Evolutionary conservation across 192 early-diverging fungal species (phyloP).

Genomic region (Coemansia aciculifera): DNA sequence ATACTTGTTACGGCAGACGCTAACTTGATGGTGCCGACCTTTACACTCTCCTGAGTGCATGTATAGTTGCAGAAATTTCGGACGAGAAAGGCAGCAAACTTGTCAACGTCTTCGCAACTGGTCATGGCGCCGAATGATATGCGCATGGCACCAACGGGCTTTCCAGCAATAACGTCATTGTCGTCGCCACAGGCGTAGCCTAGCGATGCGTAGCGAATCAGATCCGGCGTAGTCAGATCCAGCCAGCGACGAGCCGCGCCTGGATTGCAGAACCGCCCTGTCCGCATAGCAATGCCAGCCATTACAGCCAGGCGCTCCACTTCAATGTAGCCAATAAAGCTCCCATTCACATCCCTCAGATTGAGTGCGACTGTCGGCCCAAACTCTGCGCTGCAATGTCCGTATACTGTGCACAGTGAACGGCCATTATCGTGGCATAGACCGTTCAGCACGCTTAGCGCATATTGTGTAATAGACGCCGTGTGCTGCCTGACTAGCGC

Average conservation of each 20-base stretch:
- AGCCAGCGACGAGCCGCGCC: conserved; percentile 72
- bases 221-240: conserved; percentile 55
- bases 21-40: neutral
- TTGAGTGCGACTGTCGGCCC: conserved; percentile 77
- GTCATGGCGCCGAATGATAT: conserved; percentile 78
- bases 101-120: conserved; percentile 60
- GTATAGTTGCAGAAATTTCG: conserved; percentile 54
- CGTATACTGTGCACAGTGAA: conserved; percentile 48
- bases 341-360: conserved; percentile 57
- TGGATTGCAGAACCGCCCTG: conserved; percentile 81
- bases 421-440: conserved; percentile 60
- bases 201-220: conserved; percentile 56
- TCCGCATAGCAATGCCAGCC: conserved; percentile 67
- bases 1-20: neutral
- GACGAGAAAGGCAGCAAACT: conserved; percentile 62
- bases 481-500: conserved; percentile 55
- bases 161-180: conserved; percentile 68
- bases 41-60: neutral
- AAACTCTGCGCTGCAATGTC: conserved; percentile 23
- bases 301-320: conserved; percentile 68
- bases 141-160: conserved; percentile 70
- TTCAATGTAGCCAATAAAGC: conserved; percentile 62
- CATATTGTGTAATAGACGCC: conserved; percentile 46
- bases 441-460: conserved; percentile 43
- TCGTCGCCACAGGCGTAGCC: conserved; percentile 77